phyloP scores from a whole-genome alignment of 2,329 filamentous ascomycete species.

The Phialophora expanda region DNA sequence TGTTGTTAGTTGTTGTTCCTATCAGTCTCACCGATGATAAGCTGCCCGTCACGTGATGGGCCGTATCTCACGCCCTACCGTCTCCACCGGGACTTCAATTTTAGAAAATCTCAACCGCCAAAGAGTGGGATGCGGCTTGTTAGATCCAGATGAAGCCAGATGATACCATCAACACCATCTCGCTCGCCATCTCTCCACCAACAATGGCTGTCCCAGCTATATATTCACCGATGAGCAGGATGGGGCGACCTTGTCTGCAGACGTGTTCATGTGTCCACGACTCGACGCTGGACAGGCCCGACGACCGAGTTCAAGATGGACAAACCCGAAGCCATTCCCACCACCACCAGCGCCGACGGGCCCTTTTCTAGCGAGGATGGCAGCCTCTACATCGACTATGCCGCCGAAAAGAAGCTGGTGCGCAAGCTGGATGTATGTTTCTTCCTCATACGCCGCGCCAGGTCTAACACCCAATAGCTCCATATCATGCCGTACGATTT shows the following conservation, averaged over 20 bases:
- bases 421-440: conserved; percentile 56
- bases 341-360: neutral
- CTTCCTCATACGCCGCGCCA: conserved; percentile 43
- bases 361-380: neutral
- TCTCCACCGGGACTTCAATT: neutral
- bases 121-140: neutral
- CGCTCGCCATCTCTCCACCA: neutral
- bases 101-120: neutral
- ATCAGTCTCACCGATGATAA: neutral
- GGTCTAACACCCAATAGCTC: conserved; percentile 29
- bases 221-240: neutral
- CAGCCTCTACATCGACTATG: conserved; percentile 46
- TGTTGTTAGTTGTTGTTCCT: neutral
- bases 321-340: neutral
- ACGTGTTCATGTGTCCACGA: neutral
- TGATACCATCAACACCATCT: neutral
- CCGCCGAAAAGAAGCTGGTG: conserved; percentile 54
- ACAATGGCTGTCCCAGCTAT: neutral
- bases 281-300: neutral
- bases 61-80: neutral
- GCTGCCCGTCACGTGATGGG: no score
- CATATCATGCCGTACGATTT: neutral
- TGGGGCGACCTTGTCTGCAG: neutral
- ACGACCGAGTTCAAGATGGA: neutral
- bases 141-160: neutral